A percentile compares a stretch with the other conserved stretches of the same genome.
Conservation (phyloP, 495 filamentous ascomycete species). For the Annulohypoxylon maeteangense region DNA sequence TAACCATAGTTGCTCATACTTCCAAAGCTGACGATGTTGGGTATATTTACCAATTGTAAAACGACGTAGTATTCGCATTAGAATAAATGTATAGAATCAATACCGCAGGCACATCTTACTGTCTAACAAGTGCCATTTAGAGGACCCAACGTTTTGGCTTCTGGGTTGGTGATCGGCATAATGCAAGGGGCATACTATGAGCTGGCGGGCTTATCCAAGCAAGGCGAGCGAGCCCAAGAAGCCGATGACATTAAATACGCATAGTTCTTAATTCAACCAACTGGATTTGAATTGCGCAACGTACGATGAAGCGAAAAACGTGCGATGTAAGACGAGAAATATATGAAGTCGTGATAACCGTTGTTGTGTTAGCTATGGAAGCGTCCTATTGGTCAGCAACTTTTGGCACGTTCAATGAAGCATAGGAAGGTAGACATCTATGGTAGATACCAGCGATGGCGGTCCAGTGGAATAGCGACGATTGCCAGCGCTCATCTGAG, state of each 20-base stretch:
- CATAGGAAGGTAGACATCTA: no score
- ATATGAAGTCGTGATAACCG: constrained; percentile 12
- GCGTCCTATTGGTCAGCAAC: not conserved
- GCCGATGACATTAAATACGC: not conserved
- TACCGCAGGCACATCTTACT: not conserved
- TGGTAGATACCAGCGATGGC: not conserved
- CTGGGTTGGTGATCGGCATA: not conserved
- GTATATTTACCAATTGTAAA: no score
- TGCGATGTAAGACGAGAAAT: not conserved
- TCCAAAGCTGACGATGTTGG: not conserved
- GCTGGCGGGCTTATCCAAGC: not conserved
- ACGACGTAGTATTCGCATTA: not conserved
- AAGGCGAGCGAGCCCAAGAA: not conserved
- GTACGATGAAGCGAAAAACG: not conserved
- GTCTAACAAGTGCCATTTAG: not conserved
- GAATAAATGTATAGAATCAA: not conserved
- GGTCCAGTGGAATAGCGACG: constrained; percentile 2
- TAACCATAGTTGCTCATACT: not conserved
- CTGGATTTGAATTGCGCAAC: not conserved
- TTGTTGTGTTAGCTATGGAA: not conserved
- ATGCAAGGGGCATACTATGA: not conserved
- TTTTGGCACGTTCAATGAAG: not conserved
- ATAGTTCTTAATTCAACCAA: not conserved
- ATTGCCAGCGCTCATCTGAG: not conserved
- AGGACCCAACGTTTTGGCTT: not conserved